Conservation (phyloP, 208 protist species). For the Zelonia costaricensis region DNA sequence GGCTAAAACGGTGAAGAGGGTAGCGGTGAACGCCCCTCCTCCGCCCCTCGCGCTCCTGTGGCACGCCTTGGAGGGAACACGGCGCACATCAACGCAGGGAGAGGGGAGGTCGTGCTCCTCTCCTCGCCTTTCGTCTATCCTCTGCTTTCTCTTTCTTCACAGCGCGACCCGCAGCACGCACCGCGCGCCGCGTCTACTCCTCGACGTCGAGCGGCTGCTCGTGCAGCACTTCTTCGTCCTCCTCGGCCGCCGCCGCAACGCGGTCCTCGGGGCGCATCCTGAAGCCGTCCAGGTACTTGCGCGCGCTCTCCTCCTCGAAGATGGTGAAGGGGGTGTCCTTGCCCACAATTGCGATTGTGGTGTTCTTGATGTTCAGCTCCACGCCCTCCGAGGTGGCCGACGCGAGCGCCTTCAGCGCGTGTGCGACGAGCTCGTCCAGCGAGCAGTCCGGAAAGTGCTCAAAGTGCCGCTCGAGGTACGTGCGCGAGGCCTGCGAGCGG, state of each 20-base stretch:
- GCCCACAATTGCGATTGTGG: slow-evolving; percentile 91
- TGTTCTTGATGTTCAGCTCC: slow-evolving; percentile 93
- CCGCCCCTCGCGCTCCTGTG: too few species aligned
- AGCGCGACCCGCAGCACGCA: too few species aligned
- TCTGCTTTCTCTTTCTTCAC: too few species aligned
- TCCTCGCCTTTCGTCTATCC: too few species aligned
- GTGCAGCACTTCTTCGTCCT: slow-evolving; percentile 68
- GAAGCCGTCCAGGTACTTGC: slow-evolving; percentile 87
- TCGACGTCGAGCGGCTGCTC: slow-evolving; percentile 83
- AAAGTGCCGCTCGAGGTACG: slow-evolving; percentile 99
- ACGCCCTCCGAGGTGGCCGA: slow-evolving; percentile 91
- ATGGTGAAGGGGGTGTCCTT: slow-evolving; percentile 86
- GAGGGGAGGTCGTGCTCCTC: too few species aligned
- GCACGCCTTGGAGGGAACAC: too few species aligned
- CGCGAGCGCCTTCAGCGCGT: slow-evolving; percentile 93
- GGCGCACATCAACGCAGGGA: too few species aligned
- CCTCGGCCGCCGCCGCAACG: slow-evolving; percentile 45
- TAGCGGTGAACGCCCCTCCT: too few species aligned
- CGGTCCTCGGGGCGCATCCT: slow-evolving; percentile 78
- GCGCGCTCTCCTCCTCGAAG: slow-evolving; percentile 80
- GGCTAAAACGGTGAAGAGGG: too few species aligned
- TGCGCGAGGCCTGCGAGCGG: slow-evolving; percentile 97
- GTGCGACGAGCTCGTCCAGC: slow-evolving; percentile 90
- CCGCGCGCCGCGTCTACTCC: slow-evolving; percentile 62
- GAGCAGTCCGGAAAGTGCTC: slow-evolving; percentile 86